Evolutionary conservation across 2,329 filamentous ascomycete species (phyloP).

Genomic region (Gnomoniopsis smithogilvyi): DNA sequence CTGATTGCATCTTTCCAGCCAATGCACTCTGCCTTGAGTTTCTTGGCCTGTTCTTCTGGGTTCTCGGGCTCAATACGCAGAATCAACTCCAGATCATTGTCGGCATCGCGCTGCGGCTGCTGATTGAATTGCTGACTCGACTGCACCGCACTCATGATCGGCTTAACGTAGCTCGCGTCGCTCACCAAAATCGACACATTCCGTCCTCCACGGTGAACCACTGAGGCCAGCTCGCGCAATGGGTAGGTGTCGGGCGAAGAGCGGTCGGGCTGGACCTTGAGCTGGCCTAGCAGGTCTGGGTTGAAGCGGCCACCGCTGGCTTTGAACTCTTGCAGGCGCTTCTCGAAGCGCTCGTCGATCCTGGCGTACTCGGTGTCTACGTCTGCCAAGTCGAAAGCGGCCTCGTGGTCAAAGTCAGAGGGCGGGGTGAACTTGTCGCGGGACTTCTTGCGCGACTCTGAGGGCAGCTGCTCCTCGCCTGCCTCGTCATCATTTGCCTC

Average conservation of each 20-base stretch:
- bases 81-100: slow-evolving; percentile 58
- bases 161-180: slow-evolving; percentile 44
- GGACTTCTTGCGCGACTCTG: slow-evolving; percentile 11
- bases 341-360: slow-evolving; percentile 34
- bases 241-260: slow-evolving; percentile 35
- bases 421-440: slow-evolving; percentile 8
- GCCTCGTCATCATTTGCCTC: not conserved
- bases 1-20: slow-evolving; percentile 50
- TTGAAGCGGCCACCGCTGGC: slow-evolving; percentile 48
- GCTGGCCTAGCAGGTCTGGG: slow-evolving; percentile 44
- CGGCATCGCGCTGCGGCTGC: slow-evolving; percentile 55
- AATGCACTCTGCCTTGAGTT: slow-evolving; percentile 44
- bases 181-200: slow-evolving; percentile 35
- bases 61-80: slow-evolving; percentile 51
- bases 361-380: slow-evolving; percentile 22
- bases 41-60: slow-evolving; percentile 41
- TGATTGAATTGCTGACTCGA: slow-evolving; percentile 53
- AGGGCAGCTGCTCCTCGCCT: slow-evolving; percentile 1
- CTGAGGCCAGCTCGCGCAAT: slow-evolving; percentile 53
- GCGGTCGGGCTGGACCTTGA: slow-evolving; percentile 36
- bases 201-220: slow-evolving; percentile 45
- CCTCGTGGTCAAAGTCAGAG: slow-evolving; percentile 21
- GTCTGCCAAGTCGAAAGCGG: slow-evolving; percentile 29
- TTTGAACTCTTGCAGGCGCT: slow-evolving; percentile 38
- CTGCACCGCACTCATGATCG: slow-evolving; percentile 55